Evolutionary conservation across 2,329 filamentous ascomycete species (phyloP).

Genomic region (Botrytis fragariae): DNA sequence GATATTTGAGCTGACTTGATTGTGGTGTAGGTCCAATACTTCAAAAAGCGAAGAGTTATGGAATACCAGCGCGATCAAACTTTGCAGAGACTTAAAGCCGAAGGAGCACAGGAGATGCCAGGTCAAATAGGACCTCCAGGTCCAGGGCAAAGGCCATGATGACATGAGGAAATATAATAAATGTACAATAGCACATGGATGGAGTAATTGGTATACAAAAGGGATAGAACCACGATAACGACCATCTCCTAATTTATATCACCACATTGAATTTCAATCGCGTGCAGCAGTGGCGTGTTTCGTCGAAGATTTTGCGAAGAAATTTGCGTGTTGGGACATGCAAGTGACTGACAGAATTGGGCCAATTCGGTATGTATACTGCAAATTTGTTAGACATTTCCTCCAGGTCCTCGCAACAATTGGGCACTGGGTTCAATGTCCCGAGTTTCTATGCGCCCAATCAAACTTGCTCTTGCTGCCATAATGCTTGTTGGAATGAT

Average conservation of each 20-base stretch:
- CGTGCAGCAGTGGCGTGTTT: neutral
- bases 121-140: conserved; percentile 29
- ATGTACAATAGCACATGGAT: conserved; percentile 11
- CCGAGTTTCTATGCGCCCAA: neutral
- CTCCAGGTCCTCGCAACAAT: neutral
- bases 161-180: neutral
- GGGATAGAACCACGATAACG: neutral
- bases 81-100: conserved; percentile 69
- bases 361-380: neutral
- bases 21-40: conserved; percentile 78
- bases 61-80: conserved; percentile 83
- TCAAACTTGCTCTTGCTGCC: neutral
- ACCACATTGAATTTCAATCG: neutral
- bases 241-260: neutral
- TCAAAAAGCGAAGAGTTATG: conserved; percentile 93
- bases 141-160: conserved; percentile 20
- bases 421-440: neutral
- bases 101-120: conserved; percentile 64
- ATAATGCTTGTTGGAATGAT: neutral
- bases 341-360: neutral
- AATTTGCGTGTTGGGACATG: neutral
- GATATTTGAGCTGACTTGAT: conserved; percentile 3
- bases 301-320: neutral
- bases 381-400: neutral
- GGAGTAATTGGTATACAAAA: neutral